Evolutionary conservation across 345 rosid species (phyloP).

Genomic region (Ailanthus altissimus): DNA sequence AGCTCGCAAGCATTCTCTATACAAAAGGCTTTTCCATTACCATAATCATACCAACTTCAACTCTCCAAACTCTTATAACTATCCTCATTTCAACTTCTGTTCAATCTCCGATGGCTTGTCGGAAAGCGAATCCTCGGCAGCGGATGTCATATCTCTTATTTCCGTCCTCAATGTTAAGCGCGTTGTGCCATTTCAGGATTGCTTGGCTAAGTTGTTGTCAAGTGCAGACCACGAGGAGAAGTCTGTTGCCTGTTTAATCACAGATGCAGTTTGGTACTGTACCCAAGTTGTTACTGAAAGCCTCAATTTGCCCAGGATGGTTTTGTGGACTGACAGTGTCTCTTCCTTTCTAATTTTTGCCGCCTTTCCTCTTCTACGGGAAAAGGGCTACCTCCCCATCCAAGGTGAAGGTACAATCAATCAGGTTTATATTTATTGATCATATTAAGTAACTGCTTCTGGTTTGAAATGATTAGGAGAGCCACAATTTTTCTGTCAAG

Average conservation of each 20-base stretch:
- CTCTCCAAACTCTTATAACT: slow-evolving; percentile 31
- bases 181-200: slow-evolving; percentile 24
- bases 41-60: slow-evolving; percentile 34
- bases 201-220: slow-evolving; percentile 27
- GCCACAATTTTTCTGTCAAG: not conserved
- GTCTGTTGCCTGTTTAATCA: slow-evolving; percentile 36
- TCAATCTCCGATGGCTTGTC: slow-evolving; percentile 24
- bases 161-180: slow-evolving; percentile 18
- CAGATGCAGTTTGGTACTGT: slow-evolving; percentile 35
- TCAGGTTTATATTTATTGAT: too few species aligned
- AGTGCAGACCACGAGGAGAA: slow-evolving; percentile 21
- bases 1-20: slow-evolving; percentile 42
- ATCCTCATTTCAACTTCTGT: slow-evolving; percentile 35
- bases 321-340: slow-evolving; percentile 24
- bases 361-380: slow-evolving; percentile 27
- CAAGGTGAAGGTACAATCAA: too few species aligned
- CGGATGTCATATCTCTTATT: slow-evolving; percentile 22
- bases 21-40: slow-evolving; percentile 37
- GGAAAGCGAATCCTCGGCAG: slow-evolving; percentile 19
- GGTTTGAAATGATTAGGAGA: not conserved
- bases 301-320: slow-evolving; percentile 31
- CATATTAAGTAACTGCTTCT: not conserved
- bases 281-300: slow-evolving; percentile 33
- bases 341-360: slow-evolving; percentile 35
- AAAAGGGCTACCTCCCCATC: slow-evolving; percentile 33